A percentile compares a stretch with the other conserved stretches of the same genome.
Conservation (phyloP, 164 flowering plant genomes). For the Liquidambar formosana region DNA sequence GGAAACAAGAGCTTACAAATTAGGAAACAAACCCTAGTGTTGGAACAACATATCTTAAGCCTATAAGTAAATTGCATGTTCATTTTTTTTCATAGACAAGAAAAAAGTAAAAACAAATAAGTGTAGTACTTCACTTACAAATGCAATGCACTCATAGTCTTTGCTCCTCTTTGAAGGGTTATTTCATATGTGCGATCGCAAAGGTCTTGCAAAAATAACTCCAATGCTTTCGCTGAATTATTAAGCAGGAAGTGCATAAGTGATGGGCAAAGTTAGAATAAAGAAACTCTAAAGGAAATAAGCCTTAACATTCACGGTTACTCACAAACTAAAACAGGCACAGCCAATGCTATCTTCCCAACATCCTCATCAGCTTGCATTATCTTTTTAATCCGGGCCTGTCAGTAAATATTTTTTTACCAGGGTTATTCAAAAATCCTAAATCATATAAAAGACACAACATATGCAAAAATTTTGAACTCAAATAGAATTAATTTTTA, state of each 20-base stretch:
- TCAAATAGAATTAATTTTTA: neutral
- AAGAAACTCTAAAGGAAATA: neutral
- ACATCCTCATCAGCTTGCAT: conserved; percentile 93
- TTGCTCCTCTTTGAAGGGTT: conserved; percentile 81
- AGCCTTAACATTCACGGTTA: conserved; percentile 9
- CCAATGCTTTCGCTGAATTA: conserved; percentile 79
- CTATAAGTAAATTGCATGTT: neutral
- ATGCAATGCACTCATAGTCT: conserved; percentile 73
- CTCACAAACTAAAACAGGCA: conserved; percentile 82
- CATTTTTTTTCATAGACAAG: neutral
- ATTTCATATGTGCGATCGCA: conserved; percentile 83
- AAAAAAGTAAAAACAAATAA: neutral
- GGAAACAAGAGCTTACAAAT: no score
- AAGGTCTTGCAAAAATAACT: conserved; percentile 80
- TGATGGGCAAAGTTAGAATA: neutral
- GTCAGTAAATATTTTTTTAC: conserved; percentile 8
- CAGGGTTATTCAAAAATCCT: neutral
- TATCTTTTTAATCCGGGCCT: conserved; percentile 84
- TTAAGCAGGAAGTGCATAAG: conserved; percentile 8
- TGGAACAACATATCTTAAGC: no score
- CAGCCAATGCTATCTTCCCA: conserved; percentile 88
- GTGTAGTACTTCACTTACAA: conserved; percentile 47
- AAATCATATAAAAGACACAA: neutral
- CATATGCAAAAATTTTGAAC: neutral
- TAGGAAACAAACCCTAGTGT: no score